Evolutionary conservation across 2,329 filamentous ascomycete species (phyloP).

Genomic region (Thermomyces lanuginosus): DNA sequence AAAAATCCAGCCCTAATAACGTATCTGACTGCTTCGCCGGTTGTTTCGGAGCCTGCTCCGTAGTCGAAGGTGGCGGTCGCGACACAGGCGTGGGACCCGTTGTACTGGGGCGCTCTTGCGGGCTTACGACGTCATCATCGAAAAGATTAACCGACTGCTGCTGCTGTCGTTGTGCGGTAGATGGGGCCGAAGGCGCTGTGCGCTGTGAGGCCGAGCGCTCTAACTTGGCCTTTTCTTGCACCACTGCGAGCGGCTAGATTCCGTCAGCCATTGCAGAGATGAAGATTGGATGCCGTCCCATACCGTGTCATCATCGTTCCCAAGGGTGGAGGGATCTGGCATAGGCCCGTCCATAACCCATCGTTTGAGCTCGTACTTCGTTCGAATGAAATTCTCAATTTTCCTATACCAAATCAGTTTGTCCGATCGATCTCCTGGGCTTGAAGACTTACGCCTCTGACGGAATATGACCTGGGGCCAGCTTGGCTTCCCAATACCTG

Average conservation of each 20-base stretch:
- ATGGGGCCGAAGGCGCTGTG: constrained; percentile 22
- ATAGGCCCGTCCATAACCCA: constrained; percentile 98
- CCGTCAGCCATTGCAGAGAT: not conserved
- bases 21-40: constrained; percentile 72
- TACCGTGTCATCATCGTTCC: constrained; percentile 70
- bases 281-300: constrained; percentile 20
- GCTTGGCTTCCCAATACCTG: constrained; percentile 83
- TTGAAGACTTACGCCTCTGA: constrained; percentile 52
- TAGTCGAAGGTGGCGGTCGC: constrained; percentile 42
- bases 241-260: constrained; percentile 44
- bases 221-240: constrained; percentile 55
- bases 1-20: constrained; percentile 79
- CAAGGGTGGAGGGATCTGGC: constrained; percentile 78
- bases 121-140: constrained; percentile 50
- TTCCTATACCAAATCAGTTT: constrained; percentile 39
- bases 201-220: constrained; percentile 43
- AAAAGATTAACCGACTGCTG: constrained; percentile 59
- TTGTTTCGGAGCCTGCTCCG: constrained; percentile 41
- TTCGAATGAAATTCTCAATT: constrained; percentile 98
- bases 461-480: constrained; percentile 77
- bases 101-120: constrained; percentile 53
- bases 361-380: constrained; percentile 95
- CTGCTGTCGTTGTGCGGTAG: constrained; percentile 28
- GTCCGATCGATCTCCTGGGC: constrained; percentile 4
- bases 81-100: constrained; percentile 43